Evolutionary conservation across 2,329 filamentous ascomycete genomes (phyloP), one percentile per base, ranked within the genome.

Genomic region (Stemphylium beticola): DNA sequence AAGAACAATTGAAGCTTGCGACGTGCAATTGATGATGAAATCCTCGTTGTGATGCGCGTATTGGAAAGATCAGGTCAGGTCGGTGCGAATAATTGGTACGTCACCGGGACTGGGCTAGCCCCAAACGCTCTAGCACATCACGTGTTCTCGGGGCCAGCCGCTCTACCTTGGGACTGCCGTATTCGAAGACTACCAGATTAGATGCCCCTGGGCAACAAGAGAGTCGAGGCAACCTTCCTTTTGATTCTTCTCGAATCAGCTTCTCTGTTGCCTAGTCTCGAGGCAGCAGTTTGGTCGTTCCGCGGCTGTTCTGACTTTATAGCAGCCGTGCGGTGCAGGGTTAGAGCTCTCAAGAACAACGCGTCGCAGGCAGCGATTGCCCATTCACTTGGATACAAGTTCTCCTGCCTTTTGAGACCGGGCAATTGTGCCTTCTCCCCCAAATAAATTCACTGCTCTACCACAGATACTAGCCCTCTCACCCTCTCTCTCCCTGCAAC

Each of bases 1-100:
- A 51, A 57, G 55, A 37, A 37, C 67, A 75, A 74, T 75, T 74
- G 73, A 62, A 66, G 62, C 61, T 63, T 62, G 52, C 53, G 55
- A 65, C 59, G 60, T 65, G 66, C 66, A 72, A 74, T 73, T 73
- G 68, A 68, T 59, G 65, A 45, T 50, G 55, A 49, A 40, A 32
- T 56, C 34, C 22, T 29, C 36, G 38, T 44, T 45, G 53, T 51
- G 55, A 49, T 59, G 53, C 50, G 56, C 55, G 53, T 42, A 51
- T 22, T 49, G 36, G 41, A 50, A 52, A 51, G 58, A 62, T 61
- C 55, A 62, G 53, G 61, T 65, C 58, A 68, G 53, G 49, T 15
- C 44, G 31, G 54, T 45, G 44, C 36, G 52, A 52, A 53, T 58
- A 48, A 65, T 57, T 29, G 44, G 50, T 51, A 64, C 63, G 61